phyloP scores from a whole-genome alignment of 257 asterid genomes.

The Buddleja alternifolia region DNA sequence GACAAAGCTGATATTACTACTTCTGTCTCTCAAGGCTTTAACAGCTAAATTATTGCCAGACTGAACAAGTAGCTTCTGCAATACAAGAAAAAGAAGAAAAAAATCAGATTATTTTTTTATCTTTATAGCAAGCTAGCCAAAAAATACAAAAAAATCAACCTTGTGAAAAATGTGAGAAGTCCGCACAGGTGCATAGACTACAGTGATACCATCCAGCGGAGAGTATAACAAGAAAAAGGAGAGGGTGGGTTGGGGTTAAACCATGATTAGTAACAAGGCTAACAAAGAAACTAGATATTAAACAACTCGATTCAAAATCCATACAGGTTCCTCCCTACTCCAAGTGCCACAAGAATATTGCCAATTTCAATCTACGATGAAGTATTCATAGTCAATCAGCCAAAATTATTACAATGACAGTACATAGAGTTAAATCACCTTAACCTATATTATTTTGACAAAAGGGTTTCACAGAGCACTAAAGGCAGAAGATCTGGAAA shows the following conservation, averaged over 20 bases:
- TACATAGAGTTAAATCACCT: no score
- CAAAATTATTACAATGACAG: conserved; percentile 23
- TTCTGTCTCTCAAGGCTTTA: conserved; percentile 60
- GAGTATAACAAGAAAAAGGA: conserved; percentile 9
- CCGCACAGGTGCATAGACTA: conserved; percentile 7
- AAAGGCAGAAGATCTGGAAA: no score
- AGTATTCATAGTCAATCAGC: conserved; percentile 20
- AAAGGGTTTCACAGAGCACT: no score
- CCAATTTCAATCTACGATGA: conserved; percentile 50
- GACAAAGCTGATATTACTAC: conserved; percentile 49
- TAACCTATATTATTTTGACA: no score
- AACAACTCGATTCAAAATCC: no score
- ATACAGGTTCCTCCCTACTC: conserved; percentile 60
- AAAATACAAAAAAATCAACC: conserved; percentile 20
- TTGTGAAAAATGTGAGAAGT: conserved; percentile 13
- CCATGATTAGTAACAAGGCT: no score
- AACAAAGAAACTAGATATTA: no score
- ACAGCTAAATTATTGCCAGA: conserved; percentile 74
- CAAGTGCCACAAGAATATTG: conserved; percentile 64
- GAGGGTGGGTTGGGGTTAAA: not conserved
- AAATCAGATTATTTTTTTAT: not conserved
- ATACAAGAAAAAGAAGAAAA: conserved; percentile 18
- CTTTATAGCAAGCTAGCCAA: conserved; percentile 6
- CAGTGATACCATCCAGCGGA: not conserved
- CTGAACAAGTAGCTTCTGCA: conserved; percentile 82